Conservation (phyloP, 2,329 filamentous ascomycete species). For the Fusarium anguioides region DNA sequence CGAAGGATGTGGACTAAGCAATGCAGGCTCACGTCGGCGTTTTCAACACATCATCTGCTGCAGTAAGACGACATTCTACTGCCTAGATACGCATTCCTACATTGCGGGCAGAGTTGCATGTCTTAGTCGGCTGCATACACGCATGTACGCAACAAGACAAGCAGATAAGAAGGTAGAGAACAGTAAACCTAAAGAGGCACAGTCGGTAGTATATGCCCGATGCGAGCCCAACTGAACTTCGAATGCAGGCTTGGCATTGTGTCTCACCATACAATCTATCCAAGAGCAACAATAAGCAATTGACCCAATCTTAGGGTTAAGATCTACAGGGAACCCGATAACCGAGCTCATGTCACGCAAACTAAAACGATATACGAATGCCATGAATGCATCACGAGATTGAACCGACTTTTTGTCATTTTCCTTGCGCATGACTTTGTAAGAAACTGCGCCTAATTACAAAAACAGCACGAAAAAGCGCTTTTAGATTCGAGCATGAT, state of each 20-base stretch:
- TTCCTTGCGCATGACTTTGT: slow-evolving; percentile 36
- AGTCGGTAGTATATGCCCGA: slow-evolving; percentile 38
- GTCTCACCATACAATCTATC: slow-evolving; percentile 3
- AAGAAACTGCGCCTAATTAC: slow-evolving; percentile 44
- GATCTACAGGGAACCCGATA: slow-evolving; percentile 33
- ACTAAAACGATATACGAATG: background rate
- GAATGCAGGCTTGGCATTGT: slow-evolving; percentile 13
- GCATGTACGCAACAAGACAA: slow-evolving; percentile 29
- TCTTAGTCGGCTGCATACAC: slow-evolving; percentile 21
- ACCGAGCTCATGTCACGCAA: slow-evolving; percentile 28
- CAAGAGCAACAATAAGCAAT: slow-evolving; percentile 27
- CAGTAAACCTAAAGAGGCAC: slow-evolving; percentile 1
- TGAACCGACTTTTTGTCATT: slow-evolving; percentile 44
- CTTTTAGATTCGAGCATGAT: slow-evolving; percentile 43
- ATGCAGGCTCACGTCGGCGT: slow-evolving; percentile 30
- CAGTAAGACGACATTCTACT: slow-evolving; percentile 34
- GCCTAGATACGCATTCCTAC: too few relatives aligned
- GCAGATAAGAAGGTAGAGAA: slow-evolving; percentile 20
- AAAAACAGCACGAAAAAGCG: slow-evolving; percentile 43
- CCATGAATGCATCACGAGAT: slow-evolving; percentile 21
- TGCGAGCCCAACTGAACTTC: slow-evolving; percentile 35
- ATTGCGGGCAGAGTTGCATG: slow-evolving; percentile 3
- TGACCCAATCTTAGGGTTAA: background rate
- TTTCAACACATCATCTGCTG: slow-evolving; percentile 34
- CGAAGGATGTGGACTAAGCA: slow-evolving; percentile 18